phyloP scores from a whole-genome alignment of 768 basidiomycete species.

The Holtermanniella nyarrowii region DNA sequence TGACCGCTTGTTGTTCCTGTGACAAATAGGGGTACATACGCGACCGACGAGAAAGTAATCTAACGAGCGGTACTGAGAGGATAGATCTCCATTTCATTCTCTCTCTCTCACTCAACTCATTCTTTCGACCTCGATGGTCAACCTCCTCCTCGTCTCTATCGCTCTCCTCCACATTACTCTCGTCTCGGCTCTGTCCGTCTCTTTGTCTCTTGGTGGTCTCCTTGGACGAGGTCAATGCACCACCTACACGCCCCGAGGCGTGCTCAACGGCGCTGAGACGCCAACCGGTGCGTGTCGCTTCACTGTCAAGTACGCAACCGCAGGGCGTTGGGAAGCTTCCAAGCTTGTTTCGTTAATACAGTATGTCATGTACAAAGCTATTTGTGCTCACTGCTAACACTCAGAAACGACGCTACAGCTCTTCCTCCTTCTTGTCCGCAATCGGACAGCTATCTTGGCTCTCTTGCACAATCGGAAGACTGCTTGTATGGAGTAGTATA shows the following conservation, averaged over 20 bases:
- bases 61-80: too few relatives aligned
- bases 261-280: neutral
- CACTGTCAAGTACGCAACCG: neutral
- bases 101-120: too few relatives aligned
- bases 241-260: neutral
- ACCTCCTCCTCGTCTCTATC: too few relatives aligned
- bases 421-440: constrained; percentile 70
- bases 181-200: too few relatives aligned
- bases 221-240: too few relatives aligned
- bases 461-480: constrained; percentile 55
- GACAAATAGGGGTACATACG: too few relatives aligned
- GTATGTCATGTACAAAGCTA: neutral
- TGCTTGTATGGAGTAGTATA: constrained; percentile 72
- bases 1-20: too few relatives aligned
- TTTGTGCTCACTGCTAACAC: neutral
- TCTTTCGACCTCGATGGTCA: too few relatives aligned
- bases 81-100: too few relatives aligned
- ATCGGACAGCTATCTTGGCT: constrained; percentile 30
- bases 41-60: too few relatives aligned
- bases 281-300: neutral
- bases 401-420: constrained; percentile 43
- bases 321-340: neutral
- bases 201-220: too few relatives aligned
- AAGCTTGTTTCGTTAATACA: neutral
- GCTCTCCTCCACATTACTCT: too few relatives aligned